phyloP scores from a whole-genome alignment of 441 rosid genomes.

The Euphorbia celastroides region DNA sequence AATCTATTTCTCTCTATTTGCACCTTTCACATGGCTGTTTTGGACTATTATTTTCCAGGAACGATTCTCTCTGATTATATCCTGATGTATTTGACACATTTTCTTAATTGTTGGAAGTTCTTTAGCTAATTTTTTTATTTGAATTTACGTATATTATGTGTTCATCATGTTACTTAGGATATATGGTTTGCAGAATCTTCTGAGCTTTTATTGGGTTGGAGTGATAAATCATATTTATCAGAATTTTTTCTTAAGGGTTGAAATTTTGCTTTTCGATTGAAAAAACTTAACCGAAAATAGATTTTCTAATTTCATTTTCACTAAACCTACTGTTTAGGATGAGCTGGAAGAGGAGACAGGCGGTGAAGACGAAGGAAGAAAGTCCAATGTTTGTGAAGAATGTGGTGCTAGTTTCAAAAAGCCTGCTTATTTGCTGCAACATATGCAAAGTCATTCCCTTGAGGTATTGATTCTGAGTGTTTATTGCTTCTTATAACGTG shows the following conservation, averaged over 20 bases:
- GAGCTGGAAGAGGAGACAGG: slow-evolving; percentile 33
- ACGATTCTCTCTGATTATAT: background rate
- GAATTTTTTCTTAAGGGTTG: background rate
- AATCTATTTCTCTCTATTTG: background rate
- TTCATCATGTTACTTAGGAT: background rate
- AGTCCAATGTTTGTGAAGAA: slow-evolving; percentile 40
- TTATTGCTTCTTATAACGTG: background rate
- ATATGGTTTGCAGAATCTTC: background rate
- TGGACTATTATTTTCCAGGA: background rate
- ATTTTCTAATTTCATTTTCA: background rate
- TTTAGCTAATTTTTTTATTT: background rate
- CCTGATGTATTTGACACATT: too few relatives aligned
- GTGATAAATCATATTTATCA: background rate
- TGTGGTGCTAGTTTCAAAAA: slow-evolving; percentile 73
- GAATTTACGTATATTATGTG: background rate
- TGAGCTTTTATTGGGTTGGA: background rate
- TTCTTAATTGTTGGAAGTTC: background rate
- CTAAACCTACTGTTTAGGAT: slow-evolving; percentile 31
- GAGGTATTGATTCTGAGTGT: slow-evolving; percentile 37
- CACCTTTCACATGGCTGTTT: background rate
- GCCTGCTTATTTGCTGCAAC: slow-evolving; percentile 75
- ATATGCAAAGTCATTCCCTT: slow-evolving; percentile 68
- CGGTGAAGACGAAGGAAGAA: slow-evolving; percentile 23
- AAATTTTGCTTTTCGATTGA: background rate
- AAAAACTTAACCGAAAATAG: background rate